Conservation (phyloP, 2,329 filamentous ascomycete species). For the Aspergillus alliaceus region DNA sequence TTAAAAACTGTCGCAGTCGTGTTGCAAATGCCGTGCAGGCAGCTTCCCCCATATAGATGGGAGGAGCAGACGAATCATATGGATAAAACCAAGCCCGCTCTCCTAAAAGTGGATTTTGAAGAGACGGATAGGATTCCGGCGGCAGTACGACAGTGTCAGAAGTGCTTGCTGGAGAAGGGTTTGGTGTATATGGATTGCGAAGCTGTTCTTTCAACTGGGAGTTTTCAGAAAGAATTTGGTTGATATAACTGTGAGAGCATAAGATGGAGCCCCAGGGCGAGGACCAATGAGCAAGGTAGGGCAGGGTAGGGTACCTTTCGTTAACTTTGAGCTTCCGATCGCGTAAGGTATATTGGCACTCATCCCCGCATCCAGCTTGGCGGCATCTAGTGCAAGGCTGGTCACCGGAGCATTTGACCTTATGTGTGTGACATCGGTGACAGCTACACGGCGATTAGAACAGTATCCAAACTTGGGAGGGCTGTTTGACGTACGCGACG, state of each 20-base stretch:
- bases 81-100: constrained; percentile 30
- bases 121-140: constrained; percentile 2
- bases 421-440: constrained; percentile 43
- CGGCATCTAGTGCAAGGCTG: constrained; percentile 41
- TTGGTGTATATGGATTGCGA: constrained; percentile 4
- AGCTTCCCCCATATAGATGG: constrained; percentile 33
- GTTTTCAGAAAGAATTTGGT: constrained; percentile 23
- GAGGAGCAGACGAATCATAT: constrained; percentile 24
- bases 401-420: constrained; percentile 45
- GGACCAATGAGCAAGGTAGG: no score
- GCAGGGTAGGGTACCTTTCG: constrained; percentile 17
- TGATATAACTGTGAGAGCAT: constrained; percentile 22
- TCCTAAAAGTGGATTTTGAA: constrained; percentile 23
- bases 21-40: constrained; percentile 36
- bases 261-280: neutral
- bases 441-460: constrained; percentile 23
- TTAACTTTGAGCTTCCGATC: constrained; percentile 38
- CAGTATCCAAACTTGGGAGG: neutral
- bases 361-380: constrained; percentile 26
- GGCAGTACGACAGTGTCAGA: neutral
- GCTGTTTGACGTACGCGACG: constrained; percentile 10
- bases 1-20: constrained; percentile 30
- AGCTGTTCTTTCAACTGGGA: constrained; percentile 12
- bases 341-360: constrained; percentile 37
- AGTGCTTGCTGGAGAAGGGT: neutral